Evolutionary conservation across 768 basidiomycete genomes (phyloP).

Genomic region (Leccinum variicolor): DNA sequence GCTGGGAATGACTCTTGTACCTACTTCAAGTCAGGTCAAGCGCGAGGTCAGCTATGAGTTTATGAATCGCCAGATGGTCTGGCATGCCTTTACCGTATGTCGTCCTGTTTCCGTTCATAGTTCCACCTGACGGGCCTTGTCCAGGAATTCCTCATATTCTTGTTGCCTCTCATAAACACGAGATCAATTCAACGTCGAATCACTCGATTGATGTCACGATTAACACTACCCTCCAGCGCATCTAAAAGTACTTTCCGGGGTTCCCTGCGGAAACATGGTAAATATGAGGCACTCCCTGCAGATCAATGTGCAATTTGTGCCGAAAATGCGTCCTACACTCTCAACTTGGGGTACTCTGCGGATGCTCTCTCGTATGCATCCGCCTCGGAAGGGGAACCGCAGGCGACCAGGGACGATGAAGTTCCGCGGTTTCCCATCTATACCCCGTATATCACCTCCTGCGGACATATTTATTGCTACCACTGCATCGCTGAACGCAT

Average conservation of each 20-base stretch:
- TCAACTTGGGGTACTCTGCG: conserved; percentile 52
- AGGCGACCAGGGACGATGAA: conserved; percentile 22
- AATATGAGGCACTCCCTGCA: conserved; percentile 63
- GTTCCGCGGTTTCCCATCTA: conserved; percentile 66
- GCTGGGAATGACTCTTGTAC: conserved; percentile 68
- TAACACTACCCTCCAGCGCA: conserved; percentile 29
- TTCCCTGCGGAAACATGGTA: conserved; percentile 41
- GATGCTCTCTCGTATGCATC: conserved; percentile 41
- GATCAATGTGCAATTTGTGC: conserved; percentile 91
- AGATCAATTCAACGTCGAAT: conserved; percentile 60
- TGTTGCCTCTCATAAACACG: conserved; percentile 80
- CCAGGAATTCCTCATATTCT: conserved; percentile 93
- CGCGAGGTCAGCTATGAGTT: conserved; percentile 96
- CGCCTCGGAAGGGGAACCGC: conserved; percentile 13
- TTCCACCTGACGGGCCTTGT: conserved; percentile 3
- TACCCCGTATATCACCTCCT: conserved; percentile 80
- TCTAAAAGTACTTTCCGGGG: conserved; percentile 10
- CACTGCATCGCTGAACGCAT: conserved; percentile 86
- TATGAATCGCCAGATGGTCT: conserved; percentile 99
- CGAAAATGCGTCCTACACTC: conserved; percentile 63
- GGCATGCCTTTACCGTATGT: conserved; percentile 95
- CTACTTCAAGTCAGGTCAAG: conserved; percentile 63
- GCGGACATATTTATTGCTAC: conserved; percentile 90
- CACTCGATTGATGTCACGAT: conserved; percentile 31
- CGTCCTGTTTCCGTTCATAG: not conserved